Percentiles rank a stretch among this genome's conserved stretches.
Conservation (phyloP, 2,329 filamentous ascomycete genomes). For the Cryphonectria nitschkei region DNA sequence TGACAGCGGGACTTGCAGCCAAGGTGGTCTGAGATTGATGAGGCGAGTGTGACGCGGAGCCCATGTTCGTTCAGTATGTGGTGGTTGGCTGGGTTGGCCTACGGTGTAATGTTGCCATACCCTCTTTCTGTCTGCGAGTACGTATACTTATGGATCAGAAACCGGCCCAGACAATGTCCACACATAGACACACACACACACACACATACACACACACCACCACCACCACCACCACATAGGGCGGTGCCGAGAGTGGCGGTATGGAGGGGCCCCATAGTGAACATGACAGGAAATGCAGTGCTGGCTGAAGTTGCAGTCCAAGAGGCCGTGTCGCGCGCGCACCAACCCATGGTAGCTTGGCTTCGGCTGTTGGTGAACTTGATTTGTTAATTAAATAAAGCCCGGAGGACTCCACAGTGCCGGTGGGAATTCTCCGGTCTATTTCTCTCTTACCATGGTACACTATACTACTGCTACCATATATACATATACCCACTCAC, state of each 20-base stretch:
- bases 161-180: too few species aligned
- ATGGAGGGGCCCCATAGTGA: neutral
- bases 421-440: conserved; percentile 5
- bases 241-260: neutral
- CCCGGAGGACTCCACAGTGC: neutral
- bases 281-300: neutral
- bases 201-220: neutral
- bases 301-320: conserved; percentile 10
- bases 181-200: neutral
- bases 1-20: conserved; percentile 1
- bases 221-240: neutral
- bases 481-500: neutral
- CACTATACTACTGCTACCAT: neutral
- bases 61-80: neutral
- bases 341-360: neutral
- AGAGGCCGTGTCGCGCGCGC: conserved; percentile 1
- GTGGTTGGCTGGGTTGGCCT: neutral
- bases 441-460: neutral
- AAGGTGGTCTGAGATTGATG: conserved; percentile 5
- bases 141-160: neutral
- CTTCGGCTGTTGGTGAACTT: conserved; percentile 1
- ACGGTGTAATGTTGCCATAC: neutral
- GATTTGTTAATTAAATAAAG: neutral
- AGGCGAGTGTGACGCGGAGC: conserved; percentile 3
- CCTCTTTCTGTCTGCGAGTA: neutral